Evolutionary conservation across 2,329 filamentous ascomycete genomes (phyloP).

Genomic region (Hypomyces rosellus): DNA sequence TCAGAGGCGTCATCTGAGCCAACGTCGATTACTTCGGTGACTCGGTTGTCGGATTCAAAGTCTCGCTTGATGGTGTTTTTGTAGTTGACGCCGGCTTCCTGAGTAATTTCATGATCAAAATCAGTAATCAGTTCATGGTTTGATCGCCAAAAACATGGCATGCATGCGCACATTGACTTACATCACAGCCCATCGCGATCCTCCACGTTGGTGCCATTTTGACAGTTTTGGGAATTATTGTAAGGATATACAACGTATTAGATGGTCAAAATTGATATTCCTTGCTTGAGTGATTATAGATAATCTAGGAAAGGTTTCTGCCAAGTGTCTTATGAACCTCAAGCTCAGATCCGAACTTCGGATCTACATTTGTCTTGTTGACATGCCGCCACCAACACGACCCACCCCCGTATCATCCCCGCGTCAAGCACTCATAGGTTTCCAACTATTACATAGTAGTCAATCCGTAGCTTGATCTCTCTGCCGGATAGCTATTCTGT

Average conservation of each 20-base stretch:
- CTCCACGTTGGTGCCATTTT: slow-evolving; percentile 44
- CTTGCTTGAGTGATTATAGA: not conserved
- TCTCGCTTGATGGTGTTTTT: slow-evolving; percentile 72
- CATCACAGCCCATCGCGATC: slow-evolving; percentile 49
- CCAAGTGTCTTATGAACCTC: slow-evolving; percentile 2
- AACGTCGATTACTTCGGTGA: slow-evolving; percentile 65
- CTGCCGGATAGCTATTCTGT: not conserved
- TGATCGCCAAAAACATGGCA: not conserved
- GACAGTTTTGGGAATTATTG: not conserved
- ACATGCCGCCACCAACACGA: not conserved
- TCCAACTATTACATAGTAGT: not conserved
- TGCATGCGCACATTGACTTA: slow-evolving; percentile 24
- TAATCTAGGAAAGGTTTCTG: not conserved
- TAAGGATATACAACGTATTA: not conserved
- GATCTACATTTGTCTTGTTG: not conserved
- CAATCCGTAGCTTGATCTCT: not conserved
- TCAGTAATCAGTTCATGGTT: not conserved
- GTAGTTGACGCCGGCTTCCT: slow-evolving; percentile 71
- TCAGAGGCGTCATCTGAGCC: slow-evolving; percentile 60
- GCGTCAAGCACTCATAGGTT: not conserved
- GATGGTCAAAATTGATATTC: no score
- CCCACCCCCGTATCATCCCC: not conserved
- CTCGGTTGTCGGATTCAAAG: slow-evolving; percentile 60
- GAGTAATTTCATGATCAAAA: not conserved
- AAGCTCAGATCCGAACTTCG: slow-evolving; percentile 1